Evolutionary conservation across 2,329 filamentous ascomycete genomes (phyloP).

Genomic region (Ceratocystis ficicola): DNA sequence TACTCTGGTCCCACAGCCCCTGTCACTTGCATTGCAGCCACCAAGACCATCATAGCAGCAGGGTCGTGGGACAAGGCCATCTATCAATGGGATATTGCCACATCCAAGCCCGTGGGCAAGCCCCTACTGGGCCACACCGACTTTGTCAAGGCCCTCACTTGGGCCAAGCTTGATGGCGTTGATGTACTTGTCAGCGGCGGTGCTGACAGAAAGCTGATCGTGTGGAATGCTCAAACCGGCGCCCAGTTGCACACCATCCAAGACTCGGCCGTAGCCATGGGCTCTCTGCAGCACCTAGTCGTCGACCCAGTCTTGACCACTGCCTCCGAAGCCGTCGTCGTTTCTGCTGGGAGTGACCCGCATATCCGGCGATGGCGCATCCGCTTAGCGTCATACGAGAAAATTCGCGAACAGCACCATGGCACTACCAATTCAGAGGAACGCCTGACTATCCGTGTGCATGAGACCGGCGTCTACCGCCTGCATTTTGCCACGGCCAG

Average conservation of each 20-base stretch:
- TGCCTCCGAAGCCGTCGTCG: slow-evolving; percentile 43
- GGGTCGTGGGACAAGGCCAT: slow-evolving; percentile 91
- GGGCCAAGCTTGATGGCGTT: slow-evolving; percentile 46
- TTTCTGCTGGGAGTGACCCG: slow-evolving; percentile 70
- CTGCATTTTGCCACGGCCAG: slow-evolving; percentile 52
- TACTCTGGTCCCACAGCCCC: slow-evolving; percentile 71
- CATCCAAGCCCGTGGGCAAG: slow-evolving; percentile 37
- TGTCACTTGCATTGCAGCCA: slow-evolving; percentile 62
- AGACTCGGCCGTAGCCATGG: slow-evolving; percentile 56
- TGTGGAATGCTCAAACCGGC: slow-evolving; percentile 66
- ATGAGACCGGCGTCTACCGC: slow-evolving; percentile 84
- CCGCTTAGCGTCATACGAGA: slow-evolving; percentile 39
- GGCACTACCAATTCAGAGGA: slow-evolving; percentile 32
- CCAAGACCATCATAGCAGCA: slow-evolving; percentile 57
- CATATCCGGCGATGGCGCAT: slow-evolving; percentile 69
- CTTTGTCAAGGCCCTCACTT: slow-evolving; percentile 75
- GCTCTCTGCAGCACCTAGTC: slow-evolving; percentile 68
- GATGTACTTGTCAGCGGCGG: slow-evolving; percentile 61
- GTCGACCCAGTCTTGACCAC: slow-evolving; percentile 55
- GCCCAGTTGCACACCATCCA: slow-evolving; percentile 62
- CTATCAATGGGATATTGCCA: slow-evolving; percentile 67
- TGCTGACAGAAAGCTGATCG: slow-evolving; percentile 66
- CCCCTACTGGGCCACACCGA: slow-evolving; percentile 69
- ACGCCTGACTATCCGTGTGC: slow-evolving; percentile 52
- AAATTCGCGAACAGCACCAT: slow-evolving; percentile 39